Evolutionary conservation across 2,329 filamentous ascomycete genomes (phyloP), one percentile per base, ranked within the genome.

Genomic region (Diaporthe capsici): DNA sequence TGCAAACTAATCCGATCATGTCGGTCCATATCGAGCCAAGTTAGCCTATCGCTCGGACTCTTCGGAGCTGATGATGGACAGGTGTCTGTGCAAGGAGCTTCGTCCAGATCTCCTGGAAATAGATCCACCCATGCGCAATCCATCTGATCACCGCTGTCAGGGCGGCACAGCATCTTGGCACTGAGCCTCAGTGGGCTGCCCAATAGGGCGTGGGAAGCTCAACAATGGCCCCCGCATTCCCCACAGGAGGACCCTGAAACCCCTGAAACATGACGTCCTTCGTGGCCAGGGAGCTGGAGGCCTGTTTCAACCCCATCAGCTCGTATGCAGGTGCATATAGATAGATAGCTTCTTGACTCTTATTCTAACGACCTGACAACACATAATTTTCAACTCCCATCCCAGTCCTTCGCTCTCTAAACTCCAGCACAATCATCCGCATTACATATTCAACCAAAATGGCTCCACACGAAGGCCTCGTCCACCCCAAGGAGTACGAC

Each of bases 401-500:
- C 34, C 7, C n/a, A 44, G 3, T 20, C 49, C n/a, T 42, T 22
- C 6, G 6, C n/a, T n/a, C 4, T 34, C 20, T 17, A 4, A 12
- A n/a, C 10, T 28, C 20, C 15, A 25, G 8, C n/a, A 37, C 7
- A 61, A 34, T 15, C 15, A 75, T 51, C 57, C 51, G 4, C 25
- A 42, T 4, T 20, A 4, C 15, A 55, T 17, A 53, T 42, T 1
- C 12, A 28, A 25, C 49, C 72, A 85, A 79, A 37, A 93, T 93
- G 91, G 83, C 91, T 63, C 92, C 92, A 7, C 86, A 91, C 79
- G 84, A 91, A 80, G 91, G 91, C 58, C 85, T 93, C 55, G 88
- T 93, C 12, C 91, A 93, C 79, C 86, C 84, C 37, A 90, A 91
- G 79, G 88, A 93, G 81, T 93, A 93, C 81, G 90, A 94, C 81